Base-by-base conservation (phyloP, 805 yeast species). In the Candida parachauliodes region DNA sequence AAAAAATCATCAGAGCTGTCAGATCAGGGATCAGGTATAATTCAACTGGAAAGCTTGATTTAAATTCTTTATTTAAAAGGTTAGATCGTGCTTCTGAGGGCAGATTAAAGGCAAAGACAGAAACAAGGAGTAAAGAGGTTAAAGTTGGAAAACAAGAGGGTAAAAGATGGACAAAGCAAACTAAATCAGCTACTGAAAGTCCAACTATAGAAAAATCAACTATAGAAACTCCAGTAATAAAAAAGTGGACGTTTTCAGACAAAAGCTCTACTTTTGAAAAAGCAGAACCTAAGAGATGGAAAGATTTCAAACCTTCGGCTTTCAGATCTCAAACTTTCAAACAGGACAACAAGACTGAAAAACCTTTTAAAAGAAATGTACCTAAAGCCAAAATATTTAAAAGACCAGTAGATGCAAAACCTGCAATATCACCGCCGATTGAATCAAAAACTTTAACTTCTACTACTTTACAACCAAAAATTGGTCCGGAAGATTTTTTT, bases 11-110 rank as follows among this genome's bases (percentile, higher is more conserved):
- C 29, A 16, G 26, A n/a, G n/a, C n/a, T n/a, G n/a, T n/a, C n/a
- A n/a, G n/a, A n/a, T n/a, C n/a, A n/a, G n/a, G n/a, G n/a, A n/a
- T n/a, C n/a, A n/a, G n/a, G n/a, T n/a, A n/a, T n/a, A n/a, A n/a
- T n/a, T n/a, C n/a, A n/a, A n/a, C n/a, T n/a, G n/a, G n/a, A n/a
- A n/a, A n/a, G n/a, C n/a, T n/a, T n/a, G n/a, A n/a, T n/a, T 28
- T 34, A n/a, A 22, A 66, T n/a, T 59, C 55, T 26, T 51, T 66
- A 42, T 59, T 66, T 51, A 55, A 55, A 32, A 53, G 69, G 46
- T 59, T 66, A 39, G 70, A 66, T 37, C 39, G 39, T 22, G 59
- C 60, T 43, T 59, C 57, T 26, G 38, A 50, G 37, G 8, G 15
- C 6, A 11, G 10, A 10, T 5, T 4, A 16, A 32, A 14, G 9